A percentile compares a stretch with the other conserved stretches of the same genome.
These are phyloP conservation scores for Aspergillus sp. DNA, from an alignment of 2,329 filamentous ascomycete species.

Conservation along the genomic window DNA sequence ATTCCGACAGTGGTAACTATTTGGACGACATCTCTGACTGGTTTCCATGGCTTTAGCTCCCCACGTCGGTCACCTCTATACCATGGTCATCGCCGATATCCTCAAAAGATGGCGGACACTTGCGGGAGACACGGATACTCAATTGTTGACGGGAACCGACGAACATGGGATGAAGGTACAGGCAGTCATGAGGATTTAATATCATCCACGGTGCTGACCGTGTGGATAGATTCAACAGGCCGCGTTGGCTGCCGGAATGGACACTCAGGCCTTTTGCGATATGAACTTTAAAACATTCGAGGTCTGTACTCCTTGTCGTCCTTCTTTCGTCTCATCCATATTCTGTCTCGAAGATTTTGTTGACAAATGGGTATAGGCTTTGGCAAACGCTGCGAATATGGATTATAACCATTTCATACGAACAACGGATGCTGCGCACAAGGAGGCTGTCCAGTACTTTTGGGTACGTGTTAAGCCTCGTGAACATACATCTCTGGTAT, in stretches of 20 bases:
- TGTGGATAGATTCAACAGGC: slow-evolving; percentile 72
- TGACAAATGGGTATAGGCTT: slow-evolving; percentile 43
- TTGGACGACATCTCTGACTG: background rate
- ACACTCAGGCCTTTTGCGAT: slow-evolving; percentile 86
- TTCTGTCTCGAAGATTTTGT: background rate
- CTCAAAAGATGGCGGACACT: slow-evolving; percentile 88
- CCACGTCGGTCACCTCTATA: slow-evolving; percentile 92
- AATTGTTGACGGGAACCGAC: slow-evolving; percentile 88
- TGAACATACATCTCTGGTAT: background rate
- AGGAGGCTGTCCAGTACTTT: slow-evolving; percentile 81
- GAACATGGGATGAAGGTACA: slow-evolving; percentile 89
- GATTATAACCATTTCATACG: slow-evolving; percentile 85
- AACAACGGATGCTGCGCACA: slow-evolving; percentile 81
- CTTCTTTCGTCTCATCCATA: background rate
- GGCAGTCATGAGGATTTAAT: background rate
- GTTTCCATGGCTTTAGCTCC: slow-evolving; percentile 60
- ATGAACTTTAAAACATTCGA: slow-evolving; percentile 76
- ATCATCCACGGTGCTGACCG: slow-evolving; percentile 14
- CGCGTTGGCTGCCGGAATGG: slow-evolving; percentile 66
- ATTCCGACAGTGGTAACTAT: background rate
- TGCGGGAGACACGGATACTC: slow-evolving; percentile 63
- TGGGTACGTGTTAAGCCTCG: slow-evolving; percentile 56
- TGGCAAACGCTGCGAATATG: slow-evolving; percentile 69
- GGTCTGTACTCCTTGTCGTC: slow-evolving; percentile 31
- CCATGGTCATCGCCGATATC: slow-evolving; percentile 86